Base-by-base conservation (phyloP, 2,329 filamentous ascomycete species). In the Pyrenochaeta sp. region DNA sequence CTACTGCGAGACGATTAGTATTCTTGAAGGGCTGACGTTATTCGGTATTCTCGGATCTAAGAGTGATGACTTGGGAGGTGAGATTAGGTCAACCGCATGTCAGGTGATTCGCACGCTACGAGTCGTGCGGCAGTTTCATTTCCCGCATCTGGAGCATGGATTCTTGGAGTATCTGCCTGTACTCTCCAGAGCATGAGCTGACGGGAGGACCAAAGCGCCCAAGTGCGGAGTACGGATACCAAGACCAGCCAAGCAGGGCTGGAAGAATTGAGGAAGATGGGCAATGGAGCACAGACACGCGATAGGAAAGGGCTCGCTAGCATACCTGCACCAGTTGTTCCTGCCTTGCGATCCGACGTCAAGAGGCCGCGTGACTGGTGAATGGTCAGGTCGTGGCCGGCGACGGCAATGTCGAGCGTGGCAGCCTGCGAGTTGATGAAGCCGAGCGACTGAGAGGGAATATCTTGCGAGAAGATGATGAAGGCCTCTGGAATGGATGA, bases 321-420 rank as follows among this genome's bases (percentile, higher is more conserved):
- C 59, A 38, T 55, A 84, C 81, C 83, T 63, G 88, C 88, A 31
- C 88, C 87, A 1, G 88, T 91, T 1, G 88, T 91, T 1, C 87
- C 88, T 9, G 81, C 86, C 19, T 83, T 80, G 21, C 91, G 83
- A 51, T 85, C 82, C 1, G 91, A 96, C 2, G 85, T 85, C 24
- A 99, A 80, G 7, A 97, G 78, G 7, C 85, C 83, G 1, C 91
- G 93, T 2, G 90, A 96, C 71, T 97, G 94, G 50, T 85, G 81
- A 58, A 97, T 87, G 22, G 81, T 82, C 46, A 90, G 84, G 63
- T 96, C 89, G 38, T 78, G 79, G 41, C 80, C 85, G 41, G 77
- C 83, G 48, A 97, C 80, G 22, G 80, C 79, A 45, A 96, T 67
- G 9, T 89, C 82, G 23, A 96, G 69, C 2, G 75, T 72, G 1